phyloP scores from a whole-genome alignment of 2,329 filamentous ascomycete genomes.

The Fusarium fracticaudum region DNA sequence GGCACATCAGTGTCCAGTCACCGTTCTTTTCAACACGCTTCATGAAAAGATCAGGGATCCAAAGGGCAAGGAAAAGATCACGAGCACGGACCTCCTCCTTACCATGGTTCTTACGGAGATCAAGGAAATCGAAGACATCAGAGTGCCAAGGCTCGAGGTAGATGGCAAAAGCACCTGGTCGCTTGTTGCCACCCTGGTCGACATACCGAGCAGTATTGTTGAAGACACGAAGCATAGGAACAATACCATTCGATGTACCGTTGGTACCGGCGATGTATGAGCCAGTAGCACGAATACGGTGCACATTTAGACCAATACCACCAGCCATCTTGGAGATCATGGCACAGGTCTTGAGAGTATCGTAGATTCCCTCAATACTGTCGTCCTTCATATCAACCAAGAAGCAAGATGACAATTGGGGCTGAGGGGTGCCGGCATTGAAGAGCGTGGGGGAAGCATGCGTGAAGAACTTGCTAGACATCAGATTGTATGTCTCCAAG shows the following conservation, averaged over 20 bases:
- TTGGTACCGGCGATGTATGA: slow-evolving; percentile 99
- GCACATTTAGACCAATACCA: slow-evolving; percentile 95
- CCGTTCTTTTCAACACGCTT: slow-evolving; percentile 97
- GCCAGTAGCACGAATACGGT: slow-evolving; percentile 95
- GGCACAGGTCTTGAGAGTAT: slow-evolving; percentile 98
- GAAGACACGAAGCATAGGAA: slow-evolving; percentile 98
- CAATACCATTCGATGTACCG: slow-evolving; percentile 95
- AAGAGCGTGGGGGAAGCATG: slow-evolving; percentile 98
- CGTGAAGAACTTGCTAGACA: slow-evolving; percentile 99
- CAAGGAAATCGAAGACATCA: slow-evolving; percentile 96
- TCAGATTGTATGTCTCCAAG: slow-evolving; percentile 97
- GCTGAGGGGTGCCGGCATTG: slow-evolving; percentile 94
- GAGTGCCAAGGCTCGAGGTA: slow-evolving; percentile 99
- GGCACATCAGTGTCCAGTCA: slow-evolving; percentile 98
- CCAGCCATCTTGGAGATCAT: slow-evolving; percentile 99
- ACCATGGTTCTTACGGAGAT: slow-evolving; percentile 98
- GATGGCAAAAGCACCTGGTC: slow-evolving; percentile 96
- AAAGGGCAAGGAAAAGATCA: slow-evolving; percentile 96
- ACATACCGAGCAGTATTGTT: slow-evolving; percentile 99
- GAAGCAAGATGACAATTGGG: slow-evolving; percentile 98
- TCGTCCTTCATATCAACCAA: slow-evolving; percentile 99
- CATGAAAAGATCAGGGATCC: slow-evolving; percentile 99
- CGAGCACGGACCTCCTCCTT: slow-evolving; percentile 98
- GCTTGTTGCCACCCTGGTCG: slow-evolving; percentile 99
- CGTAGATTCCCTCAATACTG: slow-evolving; percentile 99